Conservation (phyloP, 1,139 yeast genomes). For the Saccharomyces hybrid region DNA sequence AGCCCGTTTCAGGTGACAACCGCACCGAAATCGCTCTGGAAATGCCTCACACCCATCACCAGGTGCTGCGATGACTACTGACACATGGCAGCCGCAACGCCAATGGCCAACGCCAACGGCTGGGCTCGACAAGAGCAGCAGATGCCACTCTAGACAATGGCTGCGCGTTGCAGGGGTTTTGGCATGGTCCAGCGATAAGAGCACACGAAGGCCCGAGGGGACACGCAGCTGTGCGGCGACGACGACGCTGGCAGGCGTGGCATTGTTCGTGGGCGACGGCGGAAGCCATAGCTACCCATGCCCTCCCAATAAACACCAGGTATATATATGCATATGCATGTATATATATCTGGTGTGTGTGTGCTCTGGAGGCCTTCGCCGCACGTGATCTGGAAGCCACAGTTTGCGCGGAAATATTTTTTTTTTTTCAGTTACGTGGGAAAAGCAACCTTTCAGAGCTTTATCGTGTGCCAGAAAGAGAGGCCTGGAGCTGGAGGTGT, state of each 20-base stretch:
- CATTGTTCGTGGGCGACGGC: no score
- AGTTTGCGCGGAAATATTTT: background rate
- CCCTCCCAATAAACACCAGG: no score
- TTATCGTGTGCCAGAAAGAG: background rate
- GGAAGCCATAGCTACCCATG: no score
- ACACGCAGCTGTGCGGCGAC: no score
- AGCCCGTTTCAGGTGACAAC: background rate
- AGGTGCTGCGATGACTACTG: background rate
- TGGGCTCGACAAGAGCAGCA: background rate
- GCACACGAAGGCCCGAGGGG: background rate
- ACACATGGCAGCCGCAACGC: background rate
- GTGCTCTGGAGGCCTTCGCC: no score
- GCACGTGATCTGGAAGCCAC: background rate
- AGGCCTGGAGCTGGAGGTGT: background rate
- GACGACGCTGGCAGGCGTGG: no score
- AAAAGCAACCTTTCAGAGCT: background rate
- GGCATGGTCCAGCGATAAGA: background rate
- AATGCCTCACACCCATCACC: slow-evolving; percentile 1
- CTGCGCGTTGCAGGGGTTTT: background rate
- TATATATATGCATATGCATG: no score
- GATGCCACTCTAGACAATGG: background rate
- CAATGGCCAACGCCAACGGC: background rate
- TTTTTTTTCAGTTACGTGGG: background rate
- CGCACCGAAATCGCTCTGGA: background rate
- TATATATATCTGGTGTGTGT: no score